A percentile compares a stretch with the other conserved stretches of the same genome.
phyloP scores from a whole-genome alignment of 2,329 filamentous ascomycete species.

The Phoma sp. region DNA sequence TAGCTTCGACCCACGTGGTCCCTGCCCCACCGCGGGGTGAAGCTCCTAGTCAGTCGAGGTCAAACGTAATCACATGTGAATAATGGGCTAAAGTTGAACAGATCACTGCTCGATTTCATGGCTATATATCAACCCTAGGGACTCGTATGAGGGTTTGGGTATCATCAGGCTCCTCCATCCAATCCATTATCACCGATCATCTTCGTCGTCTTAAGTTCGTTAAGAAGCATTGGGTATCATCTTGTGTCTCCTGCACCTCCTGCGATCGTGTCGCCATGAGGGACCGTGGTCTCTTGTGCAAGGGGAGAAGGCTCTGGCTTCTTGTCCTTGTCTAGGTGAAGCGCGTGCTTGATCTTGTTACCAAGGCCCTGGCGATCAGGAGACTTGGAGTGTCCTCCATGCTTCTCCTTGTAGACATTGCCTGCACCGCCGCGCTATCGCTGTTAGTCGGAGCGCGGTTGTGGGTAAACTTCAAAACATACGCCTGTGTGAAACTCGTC shows the following conservation, averaged over 20 bases:
- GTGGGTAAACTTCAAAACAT: slow-evolving; percentile 19
- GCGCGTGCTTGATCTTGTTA: slow-evolving; percentile 55
- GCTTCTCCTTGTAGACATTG: slow-evolving; percentile 58
- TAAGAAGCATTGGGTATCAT: slow-evolving; percentile 6
- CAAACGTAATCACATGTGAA: slow-evolving; percentile 4
- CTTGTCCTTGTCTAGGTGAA: slow-evolving; percentile 48
- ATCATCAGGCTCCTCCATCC: slow-evolving; percentile 10
- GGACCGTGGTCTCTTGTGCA: slow-evolving; percentile 27
- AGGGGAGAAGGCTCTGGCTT: slow-evolving; percentile 42
- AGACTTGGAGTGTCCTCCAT: slow-evolving; percentile 53
- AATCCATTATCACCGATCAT: slow-evolving; percentile 16
- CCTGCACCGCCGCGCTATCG: slow-evolving; percentile 54
- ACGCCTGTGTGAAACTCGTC: slow-evolving; percentile 59
- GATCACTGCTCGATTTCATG: not conserved
- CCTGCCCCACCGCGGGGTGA: slow-evolving; percentile 8
- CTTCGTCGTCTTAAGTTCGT: not conserved
- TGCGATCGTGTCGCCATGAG: slow-evolving; percentile 5
- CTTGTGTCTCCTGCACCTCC: slow-evolving; percentile 11
- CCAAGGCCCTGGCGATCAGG: slow-evolving; percentile 48
- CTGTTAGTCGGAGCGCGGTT: slow-evolving; percentile 17
- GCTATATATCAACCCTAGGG: not conserved
- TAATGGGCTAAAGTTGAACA: not conserved
- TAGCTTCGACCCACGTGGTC: slow-evolving; percentile 11
- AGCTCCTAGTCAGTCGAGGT: slow-evolving; percentile 8
- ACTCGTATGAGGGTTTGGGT: slow-evolving; percentile 6